Evolutionary conservation across 2,329 filamentous ascomycete genomes (phyloP).

Genomic region (Aureobasidium mangrovei): DNA sequence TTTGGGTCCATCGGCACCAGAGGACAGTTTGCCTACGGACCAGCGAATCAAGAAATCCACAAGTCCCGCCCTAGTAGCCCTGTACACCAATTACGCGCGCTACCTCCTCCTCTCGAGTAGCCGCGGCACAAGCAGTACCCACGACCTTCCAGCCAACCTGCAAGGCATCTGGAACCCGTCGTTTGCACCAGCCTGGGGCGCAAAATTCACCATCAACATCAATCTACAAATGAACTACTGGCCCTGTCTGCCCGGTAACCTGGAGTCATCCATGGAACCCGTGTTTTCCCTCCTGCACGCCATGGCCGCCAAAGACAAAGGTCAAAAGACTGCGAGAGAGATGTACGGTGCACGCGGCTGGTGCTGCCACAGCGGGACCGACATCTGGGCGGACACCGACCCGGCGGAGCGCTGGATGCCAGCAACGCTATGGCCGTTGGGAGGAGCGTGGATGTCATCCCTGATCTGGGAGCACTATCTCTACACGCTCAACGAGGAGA

Average conservation of each 20-base stretch:
- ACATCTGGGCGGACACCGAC: conserved; percentile 24
- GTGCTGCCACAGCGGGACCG: conserved; percentile 24
- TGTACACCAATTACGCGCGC: conserved; percentile 32
- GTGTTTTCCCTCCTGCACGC: conserved; percentile 35
- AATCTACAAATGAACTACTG: conserved; percentile 49
- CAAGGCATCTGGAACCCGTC: conserved; percentile 40
- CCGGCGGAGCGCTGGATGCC: conserved; percentile 23
- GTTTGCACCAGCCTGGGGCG: conserved; percentile 39
- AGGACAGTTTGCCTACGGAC: conserved; percentile 18
- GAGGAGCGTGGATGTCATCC: conserved; percentile 24
- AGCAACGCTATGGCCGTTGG: conserved; percentile 23
- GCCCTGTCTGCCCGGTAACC: conserved; percentile 24
- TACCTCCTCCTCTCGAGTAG: conserved; percentile 23
- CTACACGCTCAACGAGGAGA: not conserved
- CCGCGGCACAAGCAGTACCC: conserved; percentile 29
- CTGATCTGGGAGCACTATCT: conserved; percentile 12
- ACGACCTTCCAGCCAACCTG: conserved; percentile 33
- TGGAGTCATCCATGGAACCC: conserved; percentile 32
- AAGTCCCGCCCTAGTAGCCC: conserved; percentile 16
- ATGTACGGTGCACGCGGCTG: conserved; percentile 20
- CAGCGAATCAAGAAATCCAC: not conserved
- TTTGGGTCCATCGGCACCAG: conserved; percentile 27
- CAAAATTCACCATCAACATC: conserved; percentile 45
- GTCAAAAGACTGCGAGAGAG: conserved; percentile 22
- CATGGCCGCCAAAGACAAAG: conserved; percentile 21